Base-by-base conservation (phyloP, 2,329 filamentous ascomycete species). In the Epichloe gansuensis region DNA sequence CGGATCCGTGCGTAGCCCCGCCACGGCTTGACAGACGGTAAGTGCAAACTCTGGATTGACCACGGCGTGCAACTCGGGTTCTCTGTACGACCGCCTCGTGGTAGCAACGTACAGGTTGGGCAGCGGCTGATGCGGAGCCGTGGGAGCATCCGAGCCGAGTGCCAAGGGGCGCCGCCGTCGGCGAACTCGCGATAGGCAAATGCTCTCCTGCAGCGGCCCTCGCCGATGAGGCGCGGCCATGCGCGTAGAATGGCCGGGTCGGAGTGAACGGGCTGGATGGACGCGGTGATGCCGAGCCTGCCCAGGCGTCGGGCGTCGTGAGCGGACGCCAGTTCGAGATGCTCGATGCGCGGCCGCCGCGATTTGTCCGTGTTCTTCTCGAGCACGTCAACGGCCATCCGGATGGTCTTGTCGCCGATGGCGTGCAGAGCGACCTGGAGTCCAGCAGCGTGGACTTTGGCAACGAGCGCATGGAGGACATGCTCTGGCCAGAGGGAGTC, bases 401-500 rank as follows among this genome's bases (percentile, higher is more conserved):
- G 69, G 31, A 83, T 70, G 1, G 82, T 80, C 17, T 69, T 68
- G 59, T 85, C 81, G 42, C 82, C 82, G 53, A 85, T 85, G 43
- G 82, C 82, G 58, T 85, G 82, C 9, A 85, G 69, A 0, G 82
- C 82, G 39, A 78, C 75, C 60, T 85, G 82, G 41, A 85, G 63
- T 1, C 75, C 75, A 1, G 73, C 73, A 3, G 66, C 67, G 45
- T 75, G 73, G 2, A 81, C 80, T n/a, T 70, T 70, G 11, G 69
- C 64, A 1, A 85, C 74, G 0, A 83, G 75, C 0, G 74, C 72
- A 4, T 69, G 69, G 5, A 85, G 70, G 55, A 77, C 72, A 15
- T 71, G 69, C 2, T 68, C 65, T 0, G 71, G 67, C 81, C 81
- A 85, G 48, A 83, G 70, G 0, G 79, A 70, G 2, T 76, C 73